Conservation (phyloP, 108 stramenopile species). For the Nitzschia sp. region DNA sequence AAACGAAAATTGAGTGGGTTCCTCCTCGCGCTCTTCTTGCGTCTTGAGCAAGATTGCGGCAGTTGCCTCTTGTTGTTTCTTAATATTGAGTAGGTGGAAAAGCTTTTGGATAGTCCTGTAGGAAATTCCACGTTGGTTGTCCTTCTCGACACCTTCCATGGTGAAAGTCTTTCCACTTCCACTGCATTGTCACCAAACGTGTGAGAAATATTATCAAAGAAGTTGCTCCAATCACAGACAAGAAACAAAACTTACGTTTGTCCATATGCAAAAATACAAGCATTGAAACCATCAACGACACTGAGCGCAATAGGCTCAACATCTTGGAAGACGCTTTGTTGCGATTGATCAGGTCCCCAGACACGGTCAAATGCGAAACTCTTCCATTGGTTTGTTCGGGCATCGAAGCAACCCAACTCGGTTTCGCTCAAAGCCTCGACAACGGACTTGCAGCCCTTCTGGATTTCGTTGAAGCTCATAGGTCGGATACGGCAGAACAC, state of each 20-base stretch:
- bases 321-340: conserved; percentile 91
- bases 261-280: conserved; percentile 99
- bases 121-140: conserved; percentile 80
- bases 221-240: neutral
- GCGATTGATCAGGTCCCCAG: conserved; percentile 88
- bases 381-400: conserved; percentile 80
- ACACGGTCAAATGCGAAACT: conserved; percentile 91
- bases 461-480: conserved; percentile 67
- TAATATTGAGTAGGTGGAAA: conserved; percentile 74
- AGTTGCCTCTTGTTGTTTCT: conserved; percentile 59
- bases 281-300: conserved; percentile 97
- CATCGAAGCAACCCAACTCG: conserved; percentile 85
- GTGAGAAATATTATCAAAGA: neutral
- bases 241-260: conserved; percentile 61
- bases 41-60: conserved; percentile 36
- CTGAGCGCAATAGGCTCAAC: conserved; percentile 91
- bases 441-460: conserved; percentile 62
- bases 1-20: conserved; percentile 50
- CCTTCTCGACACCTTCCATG: conserved; percentile 78
- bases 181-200: conserved; percentile 18
- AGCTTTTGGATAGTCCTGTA: conserved; percentile 87
- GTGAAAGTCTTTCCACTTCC: conserved; percentile 89
- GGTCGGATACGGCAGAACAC: conserved; percentile 90
- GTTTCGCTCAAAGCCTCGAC: conserved; percentile 87
- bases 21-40: conserved; percentile 35